Conservation (phyloP, 139 green algal genomes). For the Chlamydomonas schloesseri region DNA sequence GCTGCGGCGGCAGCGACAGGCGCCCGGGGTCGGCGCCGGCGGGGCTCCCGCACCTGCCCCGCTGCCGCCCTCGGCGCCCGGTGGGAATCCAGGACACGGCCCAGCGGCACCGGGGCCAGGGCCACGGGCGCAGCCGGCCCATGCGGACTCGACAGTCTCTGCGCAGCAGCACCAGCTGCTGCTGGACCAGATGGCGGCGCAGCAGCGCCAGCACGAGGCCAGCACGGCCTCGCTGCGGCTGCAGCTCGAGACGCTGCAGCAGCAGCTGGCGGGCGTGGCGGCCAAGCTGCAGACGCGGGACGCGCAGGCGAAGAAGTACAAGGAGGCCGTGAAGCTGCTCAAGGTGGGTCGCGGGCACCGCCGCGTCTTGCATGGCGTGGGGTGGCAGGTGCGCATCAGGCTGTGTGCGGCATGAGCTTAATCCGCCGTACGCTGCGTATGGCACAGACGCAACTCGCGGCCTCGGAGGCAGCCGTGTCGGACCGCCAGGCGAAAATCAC, state of each 20-base stretch:
- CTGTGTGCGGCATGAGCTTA: too few relatives aligned
- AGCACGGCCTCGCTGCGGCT: background rate
- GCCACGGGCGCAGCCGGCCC: too few relatives aligned
- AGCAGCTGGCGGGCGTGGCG: slow-evolving; percentile 53
- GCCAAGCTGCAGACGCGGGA: slow-evolving; percentile 54
- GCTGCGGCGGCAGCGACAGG: slow-evolving; percentile 19
- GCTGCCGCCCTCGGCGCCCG: too few relatives aligned
- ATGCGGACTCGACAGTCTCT: too few relatives aligned
- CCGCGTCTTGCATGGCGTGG: too few relatives aligned
- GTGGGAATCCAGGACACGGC: too few relatives aligned
- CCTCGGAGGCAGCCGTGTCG: slow-evolving; percentile 33
- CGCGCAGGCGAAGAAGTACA: slow-evolving; percentile 68
- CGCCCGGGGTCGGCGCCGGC: background rate
- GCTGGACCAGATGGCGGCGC: background rate
- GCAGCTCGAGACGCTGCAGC: slow-evolving; percentile 50
- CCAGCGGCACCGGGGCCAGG: too few relatives aligned
- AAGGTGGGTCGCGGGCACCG: slow-evolving; percentile 45
- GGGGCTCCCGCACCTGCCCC: background rate
- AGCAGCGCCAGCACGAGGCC: slow-evolving; percentile 16
- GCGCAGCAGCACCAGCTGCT: background rate
- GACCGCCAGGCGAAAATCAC: slow-evolving; percentile 49
- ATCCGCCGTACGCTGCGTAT: too few relatives aligned
- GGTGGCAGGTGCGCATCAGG: too few relatives aligned
- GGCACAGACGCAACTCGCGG: slow-evolving; percentile 51
- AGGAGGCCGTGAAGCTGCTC: slow-evolving; percentile 62